Conservation (phyloP, 495 filamentous ascomycete genomes). For the Lasiosphaeris hirsuta region DNA sequence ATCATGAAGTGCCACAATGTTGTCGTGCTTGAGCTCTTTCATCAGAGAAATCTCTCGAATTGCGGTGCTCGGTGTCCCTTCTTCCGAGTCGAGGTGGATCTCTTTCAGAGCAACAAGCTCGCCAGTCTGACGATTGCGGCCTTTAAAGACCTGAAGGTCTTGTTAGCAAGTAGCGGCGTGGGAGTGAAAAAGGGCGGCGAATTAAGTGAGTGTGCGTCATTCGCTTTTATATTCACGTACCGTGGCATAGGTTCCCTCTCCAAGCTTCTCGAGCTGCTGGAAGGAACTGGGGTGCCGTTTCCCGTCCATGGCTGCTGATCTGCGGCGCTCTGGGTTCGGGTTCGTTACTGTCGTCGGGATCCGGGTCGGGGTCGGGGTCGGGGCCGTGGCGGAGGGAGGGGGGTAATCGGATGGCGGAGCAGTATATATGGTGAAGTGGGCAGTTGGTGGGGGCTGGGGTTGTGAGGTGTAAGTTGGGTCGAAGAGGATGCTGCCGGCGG, state of each 20-base stretch:
- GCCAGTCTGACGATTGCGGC: conserved; percentile 90
- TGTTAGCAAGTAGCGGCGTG: conserved; percentile 11
- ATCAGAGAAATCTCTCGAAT: conserved; percentile 98
- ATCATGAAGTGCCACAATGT: conserved; percentile 95
- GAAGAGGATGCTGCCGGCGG: conserved; percentile 44
- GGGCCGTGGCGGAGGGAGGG: neutral
- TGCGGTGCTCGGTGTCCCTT: conserved; percentile 95
- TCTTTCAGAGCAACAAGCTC: conserved; percentile 97
- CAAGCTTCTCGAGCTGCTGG: conserved; percentile 98
- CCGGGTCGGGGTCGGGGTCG: neutral
- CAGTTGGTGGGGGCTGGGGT: conserved; percentile 24
- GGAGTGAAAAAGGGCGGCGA: neutral
- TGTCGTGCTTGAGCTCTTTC: conserved; percentile 98
- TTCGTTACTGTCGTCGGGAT: neutral
- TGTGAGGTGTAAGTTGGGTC: conserved; percentile 31
- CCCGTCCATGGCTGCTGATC: conserved; percentile 65
- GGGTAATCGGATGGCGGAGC: conserved; percentile 10
- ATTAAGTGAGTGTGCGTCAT: neutral
- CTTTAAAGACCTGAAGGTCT: conserved; percentile 82
- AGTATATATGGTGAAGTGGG: conserved; percentile 16
- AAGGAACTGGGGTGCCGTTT: conserved; percentile 91
- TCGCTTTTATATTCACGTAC: conserved; percentile 49
- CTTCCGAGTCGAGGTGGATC: conserved; percentile 98
- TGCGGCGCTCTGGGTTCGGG: neutral
- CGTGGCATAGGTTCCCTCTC: conserved; percentile 98